Evolutionary conservation across 257 asterid genomes (phyloP), one percentile per base, ranked within the genome.

Genomic region (Leptodermis oblonga): DNA sequence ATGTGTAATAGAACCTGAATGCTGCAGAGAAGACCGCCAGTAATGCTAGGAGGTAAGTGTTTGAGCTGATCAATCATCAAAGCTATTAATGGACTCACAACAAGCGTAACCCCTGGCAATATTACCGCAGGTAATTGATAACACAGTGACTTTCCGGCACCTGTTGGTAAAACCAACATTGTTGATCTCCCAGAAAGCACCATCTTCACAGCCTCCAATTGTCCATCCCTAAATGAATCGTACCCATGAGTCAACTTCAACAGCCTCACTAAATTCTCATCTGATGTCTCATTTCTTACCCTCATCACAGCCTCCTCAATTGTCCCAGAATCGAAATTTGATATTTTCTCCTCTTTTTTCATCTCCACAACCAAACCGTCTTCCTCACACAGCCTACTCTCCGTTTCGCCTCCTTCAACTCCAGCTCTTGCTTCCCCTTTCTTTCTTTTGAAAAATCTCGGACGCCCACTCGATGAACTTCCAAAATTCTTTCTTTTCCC

Each of bases 41-140:
- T 84, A 78, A 93, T 83, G 55, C 86, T 79, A 36, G 91, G 83
- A 65, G 96, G 95, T 62, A 90, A 71, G 68, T 93, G 95, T 80
- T 86, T 90, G 70, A 93, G 92, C 80, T 93, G 99, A 89, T 90
- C 99, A 70, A 90, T 85, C 97, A 93, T 93, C 86, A 93, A 85
- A 68, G 99, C 90, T 45, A 93, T 86, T 73, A 93, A 82, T 73
- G 99, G 99, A 77, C 99, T 90, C 52, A 91, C 88, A 48, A 93
- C 99, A 36, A 93, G 82, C 0, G 96, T 90, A 70, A 86, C 61
- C 70, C 99, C 99, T 26, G 85, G 88, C 42, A 93, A 76, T 65
- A 90, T 84, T 73, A 93, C 49, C 4, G 99, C 94, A 3, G 96
- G 92, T 71, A 93, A 79, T 78, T 93, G 99, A 80, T 90, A 90